These are phyloP conservation scores for Podospora anserina DNA, from an alignment of 495 filamentous ascomycete species.

Conservation along the genomic window DNA sequence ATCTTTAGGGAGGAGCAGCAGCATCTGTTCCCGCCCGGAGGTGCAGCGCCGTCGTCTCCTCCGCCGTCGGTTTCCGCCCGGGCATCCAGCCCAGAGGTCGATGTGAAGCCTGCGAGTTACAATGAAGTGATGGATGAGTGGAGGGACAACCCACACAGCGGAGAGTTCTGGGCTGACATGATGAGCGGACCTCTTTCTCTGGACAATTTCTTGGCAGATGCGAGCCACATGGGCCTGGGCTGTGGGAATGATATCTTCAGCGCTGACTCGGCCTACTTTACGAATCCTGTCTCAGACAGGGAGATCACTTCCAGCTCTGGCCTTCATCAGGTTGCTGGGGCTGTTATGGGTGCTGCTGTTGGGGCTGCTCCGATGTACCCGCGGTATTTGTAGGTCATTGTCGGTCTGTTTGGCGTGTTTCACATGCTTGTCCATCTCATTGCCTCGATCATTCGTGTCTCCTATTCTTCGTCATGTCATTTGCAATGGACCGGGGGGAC, in stretches of 20 bases:
- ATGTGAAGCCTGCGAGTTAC: background rate
- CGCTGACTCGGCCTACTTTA: constrained; percentile 14
- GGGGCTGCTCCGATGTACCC: background rate
- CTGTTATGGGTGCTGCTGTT: background rate
- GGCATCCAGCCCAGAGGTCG: background rate
- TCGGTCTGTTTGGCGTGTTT: background rate
- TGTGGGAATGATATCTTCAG: background rate
- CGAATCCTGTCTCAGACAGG: background rate
- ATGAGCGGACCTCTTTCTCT: background rate
- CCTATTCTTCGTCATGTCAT: background rate
- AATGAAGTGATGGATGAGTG: background rate
- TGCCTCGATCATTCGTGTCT: background rate
- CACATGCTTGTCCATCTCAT: background rate
- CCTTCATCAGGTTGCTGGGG: background rate
- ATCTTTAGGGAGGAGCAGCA: constrained; percentile 23
- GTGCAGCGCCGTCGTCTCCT: background rate
- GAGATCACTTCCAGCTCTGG: background rate
- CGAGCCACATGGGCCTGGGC: background rate
- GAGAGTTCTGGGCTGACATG: background rate
- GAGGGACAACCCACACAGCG: background rate
- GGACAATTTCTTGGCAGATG: constrained; percentile 3
- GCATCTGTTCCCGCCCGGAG: background rate
- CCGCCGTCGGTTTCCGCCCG: background rate
- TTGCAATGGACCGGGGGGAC: background rate
- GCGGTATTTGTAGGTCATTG: background rate